A percentile compares a stretch with the other conserved stretches of the same genome.
phyloP scores from a whole-genome alignment of 2,329 filamentous ascomycete genomes.

The Geoglossum cookeanum region DNA sequence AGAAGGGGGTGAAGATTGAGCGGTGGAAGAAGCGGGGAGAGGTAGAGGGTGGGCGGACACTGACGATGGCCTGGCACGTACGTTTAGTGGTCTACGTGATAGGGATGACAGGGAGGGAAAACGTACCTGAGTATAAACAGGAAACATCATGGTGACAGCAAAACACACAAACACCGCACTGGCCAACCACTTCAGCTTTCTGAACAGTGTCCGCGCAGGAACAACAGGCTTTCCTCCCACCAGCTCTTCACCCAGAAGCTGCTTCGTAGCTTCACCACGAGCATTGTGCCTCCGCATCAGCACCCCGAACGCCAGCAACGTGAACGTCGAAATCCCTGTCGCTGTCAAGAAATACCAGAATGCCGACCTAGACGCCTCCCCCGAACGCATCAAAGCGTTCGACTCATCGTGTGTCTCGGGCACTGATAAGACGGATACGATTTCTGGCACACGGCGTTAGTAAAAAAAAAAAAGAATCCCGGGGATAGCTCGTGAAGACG shows the following conservation, averaged over 20 bases:
- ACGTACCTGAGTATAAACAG: constrained; percentile 52
- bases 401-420: constrained; percentile 23
- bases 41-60: constrained; percentile 19
- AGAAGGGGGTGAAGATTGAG: constrained; percentile 69
- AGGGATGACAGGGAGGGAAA: neutral
- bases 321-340: constrained; percentile 49
- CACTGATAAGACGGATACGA: constrained; percentile 58
- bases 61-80: constrained; percentile 20
- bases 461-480: neutral
- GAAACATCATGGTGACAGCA: constrained; percentile 77
- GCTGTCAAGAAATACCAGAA: constrained; percentile 87
- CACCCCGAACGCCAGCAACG: constrained; percentile 55
- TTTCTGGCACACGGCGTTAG: constrained; percentile 26
- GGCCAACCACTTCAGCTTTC: constrained; percentile 62
- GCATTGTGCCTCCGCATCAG: constrained; percentile 37
- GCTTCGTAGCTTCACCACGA: neutral
- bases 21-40: constrained; percentile 44
- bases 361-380: constrained; percentile 46
- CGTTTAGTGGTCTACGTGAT: neutral
- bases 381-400: constrained; percentile 16
- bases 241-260: constrained; percentile 11
- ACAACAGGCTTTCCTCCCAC: constrained; percentile 3
- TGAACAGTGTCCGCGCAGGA: constrained; percentile 34
- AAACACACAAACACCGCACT: constrained; percentile 68
- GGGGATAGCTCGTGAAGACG: neutral